Evolutionary conservation across 176 grass and related monocot species (phyloP).

Genomic region (Hyparrhenia diplandra): DNA sequence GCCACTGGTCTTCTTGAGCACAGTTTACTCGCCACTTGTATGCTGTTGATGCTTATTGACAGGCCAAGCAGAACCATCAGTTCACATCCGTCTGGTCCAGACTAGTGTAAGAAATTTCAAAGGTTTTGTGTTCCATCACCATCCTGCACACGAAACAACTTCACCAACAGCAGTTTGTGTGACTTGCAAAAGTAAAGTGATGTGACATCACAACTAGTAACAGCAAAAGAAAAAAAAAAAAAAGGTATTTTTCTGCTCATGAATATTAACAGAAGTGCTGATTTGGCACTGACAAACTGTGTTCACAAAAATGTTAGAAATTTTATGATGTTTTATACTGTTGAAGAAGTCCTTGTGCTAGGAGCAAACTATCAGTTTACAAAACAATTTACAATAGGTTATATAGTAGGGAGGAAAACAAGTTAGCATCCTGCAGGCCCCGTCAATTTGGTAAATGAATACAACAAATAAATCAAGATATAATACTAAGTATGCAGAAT

Average conservation of each 20-base stretch:
- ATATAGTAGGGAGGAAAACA: background rate
- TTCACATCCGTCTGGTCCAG: constrained; percentile 12
- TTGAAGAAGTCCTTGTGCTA: background rate
- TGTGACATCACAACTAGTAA: background rate
- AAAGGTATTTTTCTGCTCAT: background rate
- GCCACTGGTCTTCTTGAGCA: constrained; percentile 2
- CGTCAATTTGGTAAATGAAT: too few relatives aligned
- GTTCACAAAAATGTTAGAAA: background rate
- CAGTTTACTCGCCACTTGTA: constrained; percentile 10
- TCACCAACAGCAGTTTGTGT: constrained; percentile 2
- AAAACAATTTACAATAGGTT: background rate
- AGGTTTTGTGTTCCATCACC: constrained; percentile 2
- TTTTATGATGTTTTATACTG: background rate
- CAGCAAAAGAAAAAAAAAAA: background rate
- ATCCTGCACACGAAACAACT: background rate
- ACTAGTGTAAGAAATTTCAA: background rate
- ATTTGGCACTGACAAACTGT: background rate
- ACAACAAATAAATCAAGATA: background rate
- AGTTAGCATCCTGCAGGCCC: too few relatives aligned
- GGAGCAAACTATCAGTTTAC: background rate
- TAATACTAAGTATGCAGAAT: too few relatives aligned
- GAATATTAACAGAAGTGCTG: background rate
- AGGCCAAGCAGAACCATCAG: background rate
- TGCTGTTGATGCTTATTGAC: constrained; percentile 13
- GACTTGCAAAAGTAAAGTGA: constrained; percentile 10